Percentiles rank a stretch among this genome's conserved stretches.
phyloP scores from a whole-genome alignment of 169 alveolate genomes.

The Cryptosporidium bovis region DNA sequence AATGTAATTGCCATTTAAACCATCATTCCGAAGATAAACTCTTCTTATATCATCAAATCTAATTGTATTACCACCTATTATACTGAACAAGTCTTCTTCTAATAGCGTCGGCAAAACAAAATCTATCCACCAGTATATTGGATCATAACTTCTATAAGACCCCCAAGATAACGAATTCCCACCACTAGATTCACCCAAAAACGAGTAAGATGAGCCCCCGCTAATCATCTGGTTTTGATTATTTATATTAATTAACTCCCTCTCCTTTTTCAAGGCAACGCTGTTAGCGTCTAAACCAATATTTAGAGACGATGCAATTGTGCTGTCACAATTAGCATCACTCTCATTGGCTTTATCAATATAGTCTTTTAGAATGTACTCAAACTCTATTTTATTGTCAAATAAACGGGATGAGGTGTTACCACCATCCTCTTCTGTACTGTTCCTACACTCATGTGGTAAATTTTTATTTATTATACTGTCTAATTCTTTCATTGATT shows the following conservation, averaged over 20 bases:
- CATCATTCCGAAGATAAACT: conserved; percentile 19
- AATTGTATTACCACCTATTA: not conserved
- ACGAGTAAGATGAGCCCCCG: not conserved
- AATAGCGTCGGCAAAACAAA: not conserved
- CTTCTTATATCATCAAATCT: not conserved
- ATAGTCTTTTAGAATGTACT: not conserved
- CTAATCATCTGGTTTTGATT: too few species aligned
- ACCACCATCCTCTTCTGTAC: too few species aligned
- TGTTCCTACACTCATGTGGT: too few species aligned
- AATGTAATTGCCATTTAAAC: not conserved
- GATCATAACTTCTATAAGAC: conserved; percentile 51
- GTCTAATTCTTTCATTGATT: not conserved
- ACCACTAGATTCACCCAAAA: not conserved
- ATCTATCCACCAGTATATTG: conserved; percentile 70
- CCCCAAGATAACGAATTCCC: conserved; percentile 3
- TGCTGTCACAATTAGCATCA: not conserved
- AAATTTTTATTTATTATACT: too few species aligned
- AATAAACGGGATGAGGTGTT: not conserved
- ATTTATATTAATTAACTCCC: not conserved
- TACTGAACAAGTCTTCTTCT: too few species aligned
- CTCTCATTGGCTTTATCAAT: not conserved
- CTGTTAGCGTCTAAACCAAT: not conserved
- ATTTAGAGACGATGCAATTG: not conserved
- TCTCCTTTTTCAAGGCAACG: not conserved
- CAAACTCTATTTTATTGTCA: not conserved